Conservation (phyloP, 2,329 filamentous ascomycete genomes). For the Aspergillus sp. region DNA sequence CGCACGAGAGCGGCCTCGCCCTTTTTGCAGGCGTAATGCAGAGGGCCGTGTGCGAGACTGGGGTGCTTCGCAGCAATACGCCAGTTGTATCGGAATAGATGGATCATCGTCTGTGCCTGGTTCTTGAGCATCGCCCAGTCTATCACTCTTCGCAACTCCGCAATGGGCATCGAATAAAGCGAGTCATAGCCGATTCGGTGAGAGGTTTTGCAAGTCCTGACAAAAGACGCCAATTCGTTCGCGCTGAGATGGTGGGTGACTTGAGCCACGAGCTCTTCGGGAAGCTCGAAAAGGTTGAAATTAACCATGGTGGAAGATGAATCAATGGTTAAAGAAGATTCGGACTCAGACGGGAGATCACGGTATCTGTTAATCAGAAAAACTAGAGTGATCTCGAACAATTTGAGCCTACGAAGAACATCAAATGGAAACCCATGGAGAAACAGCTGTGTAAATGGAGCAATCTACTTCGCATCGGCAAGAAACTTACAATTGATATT, state of each 20-base stretch:
- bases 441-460: constrained; percentile 24
- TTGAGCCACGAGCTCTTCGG: neutral
- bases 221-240: neutral
- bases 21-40: neutral
- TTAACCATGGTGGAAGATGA: too few relatives aligned
- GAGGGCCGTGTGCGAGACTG: neutral
- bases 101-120: neutral
- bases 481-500: neutral
- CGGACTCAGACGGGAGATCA: neutral
- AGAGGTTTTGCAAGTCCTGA: neutral
- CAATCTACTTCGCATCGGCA: constrained; percentile 14
- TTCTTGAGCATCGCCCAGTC: neutral
- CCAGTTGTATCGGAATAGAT: neutral
- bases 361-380: constrained; percentile 7
- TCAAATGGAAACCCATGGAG: constrained; percentile 20
- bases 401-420: constrained; percentile 19
- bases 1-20: neutral
- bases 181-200: neutral
- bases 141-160: neutral
- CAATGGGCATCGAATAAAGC: neutral
- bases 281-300: neutral
- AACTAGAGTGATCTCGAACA: constrained; percentile 14
- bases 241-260: neutral
- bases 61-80: neutral
- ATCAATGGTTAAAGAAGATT: too few relatives aligned